A percentile compares a stretch with the other conserved stretches of the same genome.
Conservation (phyloP, 2,329 filamentous ascomycete species). For the Penicillium palitans region DNA sequence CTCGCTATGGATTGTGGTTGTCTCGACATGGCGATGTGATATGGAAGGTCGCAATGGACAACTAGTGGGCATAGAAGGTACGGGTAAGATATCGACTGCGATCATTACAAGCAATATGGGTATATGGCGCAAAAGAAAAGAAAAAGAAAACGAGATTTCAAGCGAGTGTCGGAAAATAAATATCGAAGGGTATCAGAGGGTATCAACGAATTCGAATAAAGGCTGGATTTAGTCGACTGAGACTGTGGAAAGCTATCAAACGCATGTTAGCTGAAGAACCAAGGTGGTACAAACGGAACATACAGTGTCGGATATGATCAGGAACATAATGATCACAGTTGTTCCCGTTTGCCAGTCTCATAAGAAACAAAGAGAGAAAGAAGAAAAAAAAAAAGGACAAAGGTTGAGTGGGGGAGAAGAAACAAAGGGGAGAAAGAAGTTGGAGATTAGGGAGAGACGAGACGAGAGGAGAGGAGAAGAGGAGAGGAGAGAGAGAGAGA, state of each 20-base stretch:
- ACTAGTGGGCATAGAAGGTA: neutral
- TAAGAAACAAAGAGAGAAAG: conserved; percentile 4
- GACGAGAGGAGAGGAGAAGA: too few species aligned
- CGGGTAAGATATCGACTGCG: conserved; percentile 1
- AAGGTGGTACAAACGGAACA: conserved; percentile 12
- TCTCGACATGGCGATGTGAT: conserved; percentile 17
- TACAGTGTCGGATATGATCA: conserved; percentile 16
- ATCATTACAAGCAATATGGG: conserved; percentile 25
- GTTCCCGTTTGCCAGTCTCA: conserved; percentile 22
- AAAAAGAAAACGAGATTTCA: conserved; percentile 2
- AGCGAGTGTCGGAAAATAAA: conserved; percentile 22
- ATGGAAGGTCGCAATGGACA: neutral
- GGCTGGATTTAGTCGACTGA: conserved; percentile 19
- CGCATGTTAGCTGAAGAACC: conserved; percentile 16
- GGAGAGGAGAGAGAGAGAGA: neutral
- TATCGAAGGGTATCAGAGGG: conserved; percentile 7
- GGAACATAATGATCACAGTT: conserved; percentile 22
- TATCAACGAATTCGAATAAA: conserved; percentile 19
- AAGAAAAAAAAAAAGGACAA: neutral
- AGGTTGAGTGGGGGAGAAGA: neutral
- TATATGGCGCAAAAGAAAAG: conserved; percentile 12
- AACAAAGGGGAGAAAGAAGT: neutral
- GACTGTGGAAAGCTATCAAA: conserved; percentile 21
- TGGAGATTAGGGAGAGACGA: neutral
- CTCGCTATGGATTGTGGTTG: conserved; percentile 20